phyloP scores from a whole-genome alignment of 1,284 basidiomycete genomes.

The Cryptococcus floricola region DNA sequence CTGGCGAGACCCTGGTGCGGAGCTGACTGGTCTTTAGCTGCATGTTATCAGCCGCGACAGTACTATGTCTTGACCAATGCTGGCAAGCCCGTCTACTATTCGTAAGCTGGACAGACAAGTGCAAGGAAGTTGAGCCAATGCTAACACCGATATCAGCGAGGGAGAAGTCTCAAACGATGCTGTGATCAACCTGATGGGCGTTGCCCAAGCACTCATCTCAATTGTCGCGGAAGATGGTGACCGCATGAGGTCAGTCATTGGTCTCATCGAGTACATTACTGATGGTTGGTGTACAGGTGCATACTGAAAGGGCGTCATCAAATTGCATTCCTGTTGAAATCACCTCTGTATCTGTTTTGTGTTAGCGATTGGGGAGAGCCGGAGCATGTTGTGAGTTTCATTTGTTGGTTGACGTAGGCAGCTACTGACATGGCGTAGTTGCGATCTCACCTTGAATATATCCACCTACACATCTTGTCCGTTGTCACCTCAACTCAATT shows the following conservation, averaged over 20 bases:
- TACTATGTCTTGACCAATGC: constrained; percentile 93
- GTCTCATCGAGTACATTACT: background rate
- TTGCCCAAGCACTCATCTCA: constrained; percentile 92
- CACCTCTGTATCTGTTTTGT: constrained; percentile 87
- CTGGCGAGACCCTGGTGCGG: background rate
- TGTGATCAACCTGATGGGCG: constrained; percentile 76
- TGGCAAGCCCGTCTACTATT: constrained; percentile 87
- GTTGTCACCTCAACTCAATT: constrained; percentile 83
- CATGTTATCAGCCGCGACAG: constrained; percentile 52
- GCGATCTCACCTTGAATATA: constrained; percentile 86
- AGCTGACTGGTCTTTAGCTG: background rate
- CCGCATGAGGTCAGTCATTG: constrained; percentile 57
- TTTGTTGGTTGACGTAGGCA: background rate
- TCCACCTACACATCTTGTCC: constrained; percentile 87
- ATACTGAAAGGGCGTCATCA: constrained; percentile 58
- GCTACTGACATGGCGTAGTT: constrained; percentile 56
- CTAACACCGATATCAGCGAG: too few species aligned
- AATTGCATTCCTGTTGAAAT: constrained; percentile 78
- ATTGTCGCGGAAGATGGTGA: constrained; percentile 77
- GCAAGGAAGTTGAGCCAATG: too few species aligned
- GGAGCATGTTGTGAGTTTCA: constrained; percentile 73
- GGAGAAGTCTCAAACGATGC: constrained; percentile 51
- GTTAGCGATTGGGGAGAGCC: constrained; percentile 89
- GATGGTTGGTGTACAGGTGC: background rate
- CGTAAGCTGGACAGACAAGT: constrained; percentile 52